Base-by-base conservation (phyloP, 495 filamentous ascomycete species). In the Penicillium argentinense region DNA sequence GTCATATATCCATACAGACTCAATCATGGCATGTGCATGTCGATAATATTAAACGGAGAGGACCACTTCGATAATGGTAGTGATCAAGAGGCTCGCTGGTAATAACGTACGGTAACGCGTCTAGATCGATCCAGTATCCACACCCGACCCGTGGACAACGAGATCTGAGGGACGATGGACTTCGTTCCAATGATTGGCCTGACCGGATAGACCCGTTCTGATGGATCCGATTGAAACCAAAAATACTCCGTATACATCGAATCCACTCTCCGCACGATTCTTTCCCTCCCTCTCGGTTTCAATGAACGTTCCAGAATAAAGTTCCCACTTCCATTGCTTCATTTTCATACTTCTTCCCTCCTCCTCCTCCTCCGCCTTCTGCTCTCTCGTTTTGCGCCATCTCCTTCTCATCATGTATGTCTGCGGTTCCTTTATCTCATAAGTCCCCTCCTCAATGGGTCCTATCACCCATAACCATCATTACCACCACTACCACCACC, bases 171-270 rank as follows among this genome's bases (percentile, higher is more conserved):
- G 30, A 43, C 53, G 25, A 49, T 42, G 53, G 38, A 23, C 33
- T 23, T 38, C 2, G 21, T 37, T 27, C n/a, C 17, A 45, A 22
- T 49, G 45, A 62, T 63, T 60, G 59, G 59, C 41, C 39, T 57
- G 48, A 49, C 53, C 51, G 57, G 60, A 63, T 60, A 60, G 60
- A 58, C 53, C 60, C 60, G 60, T 62, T 59, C 44, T 51, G 57
- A 60, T 57, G 60, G 57, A 63, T 60, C 53, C 52, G 49, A 62
- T 56, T 59, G 40, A 46, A 50, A 54, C 51, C 47, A 45, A 50
- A 56, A 56, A 56, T 55, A 39, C 54, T 60, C 54, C 58, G 51
- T 57, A 56, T 56, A 60, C 45, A 41, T 44, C 26, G 24, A 40
- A 50, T 49, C 38, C 48, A 51, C 53, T 44, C 47, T 55, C 42